Evolutionary conservation across 1,284 basidiomycete species (phyloP), one percentile per base, ranked within the genome.

Genomic region (Cryptococcus sp.): DNA sequence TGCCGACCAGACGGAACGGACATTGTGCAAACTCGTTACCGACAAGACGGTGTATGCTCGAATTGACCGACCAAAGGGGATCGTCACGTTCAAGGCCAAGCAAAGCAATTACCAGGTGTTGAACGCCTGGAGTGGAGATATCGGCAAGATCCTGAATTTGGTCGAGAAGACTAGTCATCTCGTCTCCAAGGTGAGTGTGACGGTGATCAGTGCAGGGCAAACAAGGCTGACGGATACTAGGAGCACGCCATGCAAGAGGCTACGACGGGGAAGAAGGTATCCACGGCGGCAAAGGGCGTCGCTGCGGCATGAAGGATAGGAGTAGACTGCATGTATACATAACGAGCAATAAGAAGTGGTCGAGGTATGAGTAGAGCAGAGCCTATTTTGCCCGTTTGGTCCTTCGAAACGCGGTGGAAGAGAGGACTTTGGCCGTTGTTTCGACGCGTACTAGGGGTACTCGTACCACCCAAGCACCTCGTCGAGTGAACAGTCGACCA

Each of bases 71-170:
- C 93, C 93, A 31, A 79, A 85, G 0, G 92, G 91, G 0, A 79
- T 97, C 49, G 83, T 98, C 50, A 85, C 79, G 63, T 98, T 98
- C 78, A 82, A 82, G 59, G 81, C 78, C 61, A 84, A 82, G 78
- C 66, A 84, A 79, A 59, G 53, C 54, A 81, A 86, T 2, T 91
- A 94, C 67, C 88, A 92, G 65, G 84, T 89, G 5, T 84, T 98
- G 80, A 98, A 98, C 65, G 86, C 86, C 53, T 99, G 95, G 95
- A 92, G 87, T 71, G 85, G 82, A 21, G 93, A 98, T 66, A 89
- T 98, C 80, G 85, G 86, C 66, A 91, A 87, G 73, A 75, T 99
- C 64, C 55, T 75, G 58, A 63, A 66, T 12, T 51, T 76, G 53
- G 72, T 78, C 26, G 76, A 78, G 60, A 76, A 77, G 68, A 76